Base-by-base conservation (phyloP, 495 filamentous ascomycete genomes). In the Jackrogersella minutella region DNA sequence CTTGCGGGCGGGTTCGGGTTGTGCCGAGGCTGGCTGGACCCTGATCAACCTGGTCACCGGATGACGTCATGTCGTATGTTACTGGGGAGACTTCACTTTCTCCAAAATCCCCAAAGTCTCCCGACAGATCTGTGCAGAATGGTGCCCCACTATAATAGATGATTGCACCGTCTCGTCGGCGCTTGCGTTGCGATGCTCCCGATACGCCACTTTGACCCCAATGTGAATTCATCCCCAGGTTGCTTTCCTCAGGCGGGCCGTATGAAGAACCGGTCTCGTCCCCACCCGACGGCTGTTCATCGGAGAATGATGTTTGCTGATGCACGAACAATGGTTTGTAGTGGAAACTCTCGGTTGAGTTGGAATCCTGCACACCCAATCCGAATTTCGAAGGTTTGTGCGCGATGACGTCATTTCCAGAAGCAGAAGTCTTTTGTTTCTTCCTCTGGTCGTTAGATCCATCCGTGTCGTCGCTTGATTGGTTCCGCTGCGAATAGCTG, bases 121-220 rank as follows among this genome's bases (percentile, higher is more conserved):
- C 84, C 44, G 86, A 90, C 3, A 93, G 81, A 77, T 94, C 91
- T 10, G 87, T 92, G 74, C 86, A 93, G 72, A 93, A 94, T 1
- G 80, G 82, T 5, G 88, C 87, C 21, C 86, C 85, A 55, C 88
- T 90, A 74, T 93, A 94, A 72, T 90, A 94, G 46, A 92, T 90
- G 66, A 93, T 91, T 16, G 91, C 88, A 10, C 91, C 91, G 68
- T 86, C 87, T 14, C 81, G 81, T 10, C 76, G 78, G 33, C 76
- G 78, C 62, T 76, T 77, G 52, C 80, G 76, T 50, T 77, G 76
- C 21, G 76, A 73, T 31, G 76, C 74, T 43, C 77, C 80, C 24
- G 74, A 82, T 37, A 68, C 60, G 64, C 79, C 76, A 64, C 79
- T 82, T 26, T 76, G 77, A 34, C 73, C 75, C 75, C 73, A 78